A percentile compares a stretch with the other conserved stretches of the same genome.
These are phyloP conservation scores for Laguncularia racemosa DNA, from an alignment of 345 rosid genomes.

Conservation along the genomic window DNA sequence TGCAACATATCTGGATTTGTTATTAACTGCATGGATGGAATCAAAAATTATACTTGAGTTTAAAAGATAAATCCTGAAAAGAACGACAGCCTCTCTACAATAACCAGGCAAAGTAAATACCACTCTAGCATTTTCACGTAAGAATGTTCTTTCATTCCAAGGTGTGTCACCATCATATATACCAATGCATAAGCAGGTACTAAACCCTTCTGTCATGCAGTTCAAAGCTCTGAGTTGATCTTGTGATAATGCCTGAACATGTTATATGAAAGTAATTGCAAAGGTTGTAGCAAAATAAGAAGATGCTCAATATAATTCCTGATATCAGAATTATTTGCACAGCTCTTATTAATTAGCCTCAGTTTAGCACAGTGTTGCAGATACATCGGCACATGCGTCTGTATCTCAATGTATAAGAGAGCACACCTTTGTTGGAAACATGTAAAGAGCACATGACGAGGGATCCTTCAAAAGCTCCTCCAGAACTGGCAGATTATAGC, in stretches of 20 bases:
- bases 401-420: constrained; percentile 2
- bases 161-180: constrained; percentile 94
- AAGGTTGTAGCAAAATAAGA: too few species aligned
- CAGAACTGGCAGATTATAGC: constrained; percentile 90
- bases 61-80: background rate
- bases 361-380: too few species aligned
- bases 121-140: constrained; percentile 73
- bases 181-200: constrained; percentile 47
- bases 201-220: constrained; percentile 38
- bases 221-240: constrained; percentile 79
- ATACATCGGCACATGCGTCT: too few species aligned
- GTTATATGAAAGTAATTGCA: constrained; percentile 9
- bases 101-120: constrained; percentile 30
- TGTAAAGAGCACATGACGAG: constrained; percentile 73
- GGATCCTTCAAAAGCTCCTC: constrained; percentile 60
- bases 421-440: constrained; percentile 90
- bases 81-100: background rate
- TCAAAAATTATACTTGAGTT: constrained; percentile 9
- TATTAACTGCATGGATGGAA: constrained; percentile 54
- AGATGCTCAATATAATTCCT: too few species aligned
- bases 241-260: constrained; percentile 84
- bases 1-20: constrained; percentile 99
- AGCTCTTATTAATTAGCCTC: too few species aligned
- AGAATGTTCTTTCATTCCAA: constrained; percentile 54
- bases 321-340: too few species aligned